Evolutionary conservation across 805 yeast species (phyloP), one percentile per base, ranked within the genome.

Genomic region (Lachancea thermotolerans): DNA sequence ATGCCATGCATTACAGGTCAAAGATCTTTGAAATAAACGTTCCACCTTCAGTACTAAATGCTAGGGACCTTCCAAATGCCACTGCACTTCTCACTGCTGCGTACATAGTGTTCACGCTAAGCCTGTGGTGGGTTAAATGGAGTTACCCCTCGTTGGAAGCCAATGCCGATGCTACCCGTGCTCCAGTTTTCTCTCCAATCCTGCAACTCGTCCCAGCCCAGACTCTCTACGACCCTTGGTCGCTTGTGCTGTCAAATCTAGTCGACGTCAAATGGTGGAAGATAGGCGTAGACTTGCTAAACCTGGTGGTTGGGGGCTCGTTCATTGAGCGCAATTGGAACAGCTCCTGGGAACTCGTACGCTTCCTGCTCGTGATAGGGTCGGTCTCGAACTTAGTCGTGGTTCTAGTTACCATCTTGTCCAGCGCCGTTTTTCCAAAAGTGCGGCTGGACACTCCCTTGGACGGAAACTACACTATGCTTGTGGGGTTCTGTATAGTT

Each of bases 321-420:
- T 83, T 79, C 64, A 72, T 82, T 51, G 90, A 83, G 56, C 72
- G 73, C 49, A 71, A 75, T 34, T 83, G 90, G 89, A 78, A 82
- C 3, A 55, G 77, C 27, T 49, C 62, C 1, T 65, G 57, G 37
- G 84, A 79, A 51, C 65, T 78, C 49, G 53, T 72, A 11, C 69
- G 68, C 50, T 82, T 78, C 57, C 58, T 75, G 7, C 37, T 70
- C 7, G 58, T 73, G 4, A 63, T 75, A 21, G 79, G 86, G 1
- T 49, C 77, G 3, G 42, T 74, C 18, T 77, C 89, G 33, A 82
- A 84, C 59, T 53, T 82, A 4, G 42, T 68, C 1, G 78, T 76
- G 2, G 55, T 53, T 1, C 2, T 52, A 6, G 12, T 58, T 2
- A 60, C 66, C 1, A 40, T 60, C 2, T 12, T 53, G 3, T 40